A percentile compares a stretch with the other conserved stretches of the same genome.
These are phyloP conservation scores for Pseudodiploospora longispora DNA, from an alignment of 2,329 filamentous ascomycete species.

Conservation along the genomic window DNA sequence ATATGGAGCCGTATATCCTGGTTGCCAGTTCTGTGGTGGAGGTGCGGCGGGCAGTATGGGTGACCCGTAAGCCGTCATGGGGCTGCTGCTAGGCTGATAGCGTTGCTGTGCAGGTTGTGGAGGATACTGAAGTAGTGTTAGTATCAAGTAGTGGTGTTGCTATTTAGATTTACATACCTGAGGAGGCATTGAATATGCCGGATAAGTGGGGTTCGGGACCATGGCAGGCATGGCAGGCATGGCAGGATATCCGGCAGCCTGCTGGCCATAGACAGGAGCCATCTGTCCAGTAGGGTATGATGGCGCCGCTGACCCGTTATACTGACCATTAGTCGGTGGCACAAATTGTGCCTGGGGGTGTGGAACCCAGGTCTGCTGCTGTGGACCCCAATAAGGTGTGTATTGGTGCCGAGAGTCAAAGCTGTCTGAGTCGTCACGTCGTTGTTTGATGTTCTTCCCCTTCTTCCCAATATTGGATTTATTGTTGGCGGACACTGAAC, in stretches of 20 bases:
- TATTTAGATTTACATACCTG: constrained; percentile 29
- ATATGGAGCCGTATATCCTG: constrained; percentile 24
- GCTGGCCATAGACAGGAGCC: constrained; percentile 36
- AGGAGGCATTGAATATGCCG: constrained; percentile 36
- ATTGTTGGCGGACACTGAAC: constrained; percentile 76
- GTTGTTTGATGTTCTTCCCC: constrained; percentile 56
- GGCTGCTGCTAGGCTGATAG: constrained; percentile 25
- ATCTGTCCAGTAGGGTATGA: constrained; percentile 37
- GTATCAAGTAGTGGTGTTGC: not conserved
- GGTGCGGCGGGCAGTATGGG: constrained; percentile 21
- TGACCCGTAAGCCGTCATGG: constrained; percentile 28
- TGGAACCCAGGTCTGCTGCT: constrained; percentile 50
- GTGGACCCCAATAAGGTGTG: constrained; percentile 55
- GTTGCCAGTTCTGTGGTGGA: constrained; percentile 30
- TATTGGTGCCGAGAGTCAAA: constrained; percentile 63
- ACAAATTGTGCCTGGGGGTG: constrained; percentile 42
- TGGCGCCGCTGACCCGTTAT: constrained; percentile 33
- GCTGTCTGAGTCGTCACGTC: constrained; percentile 55
- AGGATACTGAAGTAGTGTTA: constrained; percentile 17
- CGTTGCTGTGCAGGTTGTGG: constrained; percentile 23
- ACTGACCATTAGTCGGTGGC: constrained; percentile 35
- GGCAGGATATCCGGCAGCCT: constrained; percentile 34
- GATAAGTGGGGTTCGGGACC: constrained; percentile 33
- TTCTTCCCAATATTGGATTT: constrained; percentile 63
- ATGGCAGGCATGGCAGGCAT: constrained; percentile 36